Conservation (phyloP, 1,139 yeast genomes). For the Kazachstania sp. region DNA sequence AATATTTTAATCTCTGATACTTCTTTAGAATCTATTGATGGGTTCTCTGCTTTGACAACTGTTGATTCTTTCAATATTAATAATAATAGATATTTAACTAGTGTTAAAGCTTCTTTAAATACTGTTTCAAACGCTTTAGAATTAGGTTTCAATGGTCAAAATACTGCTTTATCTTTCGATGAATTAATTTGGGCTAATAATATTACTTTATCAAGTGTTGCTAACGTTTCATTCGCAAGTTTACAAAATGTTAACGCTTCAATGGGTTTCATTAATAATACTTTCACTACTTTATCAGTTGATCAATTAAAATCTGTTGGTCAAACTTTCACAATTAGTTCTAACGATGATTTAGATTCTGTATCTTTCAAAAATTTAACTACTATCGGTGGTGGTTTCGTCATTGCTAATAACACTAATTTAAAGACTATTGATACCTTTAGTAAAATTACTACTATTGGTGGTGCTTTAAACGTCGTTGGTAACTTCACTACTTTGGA, state of each 20-base stretch:
- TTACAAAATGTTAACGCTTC: constrained; percentile 71
- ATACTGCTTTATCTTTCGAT: constrained; percentile 60
- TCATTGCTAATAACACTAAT: constrained; percentile 71
- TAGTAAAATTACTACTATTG: constrained; percentile 61
- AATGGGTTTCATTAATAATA: constrained; percentile 62
- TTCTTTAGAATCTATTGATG: constrained; percentile 64
- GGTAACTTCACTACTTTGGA: constrained; percentile 81
- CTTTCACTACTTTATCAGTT: constrained; percentile 50
- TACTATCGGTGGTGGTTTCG: constrained; percentile 79
- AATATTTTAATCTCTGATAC: constrained; percentile 79
- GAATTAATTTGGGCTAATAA: constrained; percentile 75
- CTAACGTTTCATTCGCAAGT: constrained; percentile 61
- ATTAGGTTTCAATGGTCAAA: constrained; percentile 77
- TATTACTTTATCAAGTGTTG: constrained; percentile 71
- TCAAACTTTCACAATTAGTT: constrained; percentile 67
- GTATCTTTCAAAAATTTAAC: constrained; percentile 64
- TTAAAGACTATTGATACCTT: constrained; percentile 63
- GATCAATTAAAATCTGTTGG: constrained; percentile 56
- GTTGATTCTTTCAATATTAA: constrained; percentile 75
- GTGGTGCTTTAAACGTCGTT: constrained; percentile 75
- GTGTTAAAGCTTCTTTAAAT: constrained; percentile 64
- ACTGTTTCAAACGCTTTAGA: constrained; percentile 66
- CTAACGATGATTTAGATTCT: constrained; percentile 64
- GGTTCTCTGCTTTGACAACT: constrained; percentile 60
- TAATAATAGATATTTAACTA: constrained; percentile 69